Evolutionary conservation across 2,329 filamentous ascomycete genomes (phyloP), one percentile per base, ranked within the genome.

Genomic region (Rhytidhysteron rufulum): DNA sequence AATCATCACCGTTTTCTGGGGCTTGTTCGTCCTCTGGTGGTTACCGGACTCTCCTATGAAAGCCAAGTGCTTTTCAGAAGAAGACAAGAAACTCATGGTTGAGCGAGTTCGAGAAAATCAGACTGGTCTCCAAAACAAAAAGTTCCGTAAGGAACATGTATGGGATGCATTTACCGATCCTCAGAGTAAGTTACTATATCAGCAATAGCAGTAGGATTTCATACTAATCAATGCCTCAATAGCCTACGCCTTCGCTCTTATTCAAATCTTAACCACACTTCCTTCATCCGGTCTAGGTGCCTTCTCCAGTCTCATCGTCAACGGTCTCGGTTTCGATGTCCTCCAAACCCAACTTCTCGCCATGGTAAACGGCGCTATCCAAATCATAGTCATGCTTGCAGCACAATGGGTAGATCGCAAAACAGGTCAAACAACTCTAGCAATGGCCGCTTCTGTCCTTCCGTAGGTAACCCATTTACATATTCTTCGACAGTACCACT

Each of bases 221-320:
- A 31, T 60, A 54, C 29, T 53, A 45, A 38, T 47, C 57, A 21
- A 24, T 16, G 85, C 89, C 48, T 82, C 82, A 1, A 82, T 87
- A 35, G 60, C 60, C 15, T 71, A 65, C 57, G 63, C 60, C 49
- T 64, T 85, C 55, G 76, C 75, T 32, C 64, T 79, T 5, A 82
- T 88, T 34, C 77, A 82, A 39, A 68, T 89, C 17, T 84, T 80
- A 63, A 88, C 85, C 0, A 88, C 84, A 0, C 69, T 89, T 2
- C 85, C 85, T 0, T 88, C 84, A 0, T 82, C 78, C 16, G 85
- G 85, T 0, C 74, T 89, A 0, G 85, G 85, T 5, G 80, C 80
- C 0, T 89, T 88, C 57, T 80, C 83, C 39, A 83, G 83, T 47
- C 83, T 89, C 51, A 83, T 90, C 52, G 86, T 89, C 62, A 77